These are phyloP conservation scores for Euphorbia celastroides DNA, from an alignment of 441 rosid genomes.

Conservation along the genomic window DNA sequence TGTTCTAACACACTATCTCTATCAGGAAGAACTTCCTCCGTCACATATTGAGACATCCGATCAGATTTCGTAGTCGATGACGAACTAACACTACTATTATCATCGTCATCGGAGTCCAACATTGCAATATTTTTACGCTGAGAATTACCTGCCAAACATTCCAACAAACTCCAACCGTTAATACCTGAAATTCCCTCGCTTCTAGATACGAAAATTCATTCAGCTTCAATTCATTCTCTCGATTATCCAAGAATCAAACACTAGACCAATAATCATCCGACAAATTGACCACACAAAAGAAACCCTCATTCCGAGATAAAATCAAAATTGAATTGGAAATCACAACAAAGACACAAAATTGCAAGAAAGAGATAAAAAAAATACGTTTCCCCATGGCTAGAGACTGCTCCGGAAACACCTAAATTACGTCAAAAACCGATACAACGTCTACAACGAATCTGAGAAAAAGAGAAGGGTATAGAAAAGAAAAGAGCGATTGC, in stretches of 20 bases:
- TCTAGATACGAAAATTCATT: background rate
- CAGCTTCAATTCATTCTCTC: background rate
- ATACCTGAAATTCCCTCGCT: background rate
- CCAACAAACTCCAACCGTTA: background rate
- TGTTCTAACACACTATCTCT: slow-evolving; percentile 66
- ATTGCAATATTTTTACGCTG: slow-evolving; percentile 49
- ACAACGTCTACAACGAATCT: slow-evolving; percentile 32
- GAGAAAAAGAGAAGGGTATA: slow-evolving; percentile 20
- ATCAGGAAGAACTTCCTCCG: slow-evolving; percentile 56
- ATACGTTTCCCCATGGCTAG: slow-evolving; percentile 70
- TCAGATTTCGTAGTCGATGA: slow-evolving; percentile 68
- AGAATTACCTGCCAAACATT: slow-evolving; percentile 36
- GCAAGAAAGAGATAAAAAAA: slow-evolving; percentile 10
- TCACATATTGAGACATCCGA: slow-evolving; percentile 34
- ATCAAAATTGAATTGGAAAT: background rate
- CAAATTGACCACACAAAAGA: background rate
- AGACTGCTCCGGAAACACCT: background rate
- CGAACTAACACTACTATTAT: slow-evolving; percentile 70
- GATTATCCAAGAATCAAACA: background rate
- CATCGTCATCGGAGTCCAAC: slow-evolving; percentile 81
- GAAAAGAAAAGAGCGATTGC: slow-evolving; percentile 20
- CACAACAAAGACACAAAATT: background rate
- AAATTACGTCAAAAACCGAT: slow-evolving; percentile 21
- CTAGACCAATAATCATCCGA: background rate
- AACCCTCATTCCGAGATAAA: slow-evolving; percentile 12